Base-by-base conservation (phyloP, 2,329 filamentous ascomycete genomes). In the Fusarium sp. region DNA sequence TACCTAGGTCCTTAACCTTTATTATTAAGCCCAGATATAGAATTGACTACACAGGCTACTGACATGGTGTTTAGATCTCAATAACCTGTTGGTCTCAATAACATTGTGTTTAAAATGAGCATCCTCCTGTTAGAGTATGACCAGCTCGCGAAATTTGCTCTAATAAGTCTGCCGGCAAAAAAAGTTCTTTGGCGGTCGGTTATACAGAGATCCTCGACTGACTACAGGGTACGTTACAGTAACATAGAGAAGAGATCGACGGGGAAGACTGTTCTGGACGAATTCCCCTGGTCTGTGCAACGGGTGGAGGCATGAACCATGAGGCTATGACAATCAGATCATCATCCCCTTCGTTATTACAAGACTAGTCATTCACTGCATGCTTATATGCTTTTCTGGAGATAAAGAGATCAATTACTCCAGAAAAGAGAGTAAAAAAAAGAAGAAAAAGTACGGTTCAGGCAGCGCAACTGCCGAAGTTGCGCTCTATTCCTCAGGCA, bases 221-320 rank as follows among this genome's bases (percentile, higher is more conserved):
- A 31, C 25, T 58, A 17, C n/a, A 59, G 54, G 55, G 54, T 58
- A 57, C 15, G 25, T 1, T 17, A 11, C 35, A 29, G 25, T 25
- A 27, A 15, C 19, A 31, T 50, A 17, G 56, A 53, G 41, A 53
- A 59, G 14, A 25, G 56, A 59, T 59, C 32, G 51, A 43, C 42
- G 48, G 19, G 48, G 8, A 8, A 53, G 17, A 11, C 23, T 19
- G 53, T 51, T 47, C 49, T 39, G 47, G 53, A 56, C 41, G 29
- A 13, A 29, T 53, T 59, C 48, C 25, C 54, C 47, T 59, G 19
- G 36, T 19, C 21, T 19, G 36, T 37, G 17, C 36, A 10, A 17
- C n/a, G 25, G 32, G 48, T 54, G 56, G 56, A 59, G 56, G 54
- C 31, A 32, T 33, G 13, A 19, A 45, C 15, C 31, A 37, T 50